phyloP scores from a whole-genome alignment of 2,329 filamentous ascomycete genomes.

The Hortaea werneckii region DNA sequence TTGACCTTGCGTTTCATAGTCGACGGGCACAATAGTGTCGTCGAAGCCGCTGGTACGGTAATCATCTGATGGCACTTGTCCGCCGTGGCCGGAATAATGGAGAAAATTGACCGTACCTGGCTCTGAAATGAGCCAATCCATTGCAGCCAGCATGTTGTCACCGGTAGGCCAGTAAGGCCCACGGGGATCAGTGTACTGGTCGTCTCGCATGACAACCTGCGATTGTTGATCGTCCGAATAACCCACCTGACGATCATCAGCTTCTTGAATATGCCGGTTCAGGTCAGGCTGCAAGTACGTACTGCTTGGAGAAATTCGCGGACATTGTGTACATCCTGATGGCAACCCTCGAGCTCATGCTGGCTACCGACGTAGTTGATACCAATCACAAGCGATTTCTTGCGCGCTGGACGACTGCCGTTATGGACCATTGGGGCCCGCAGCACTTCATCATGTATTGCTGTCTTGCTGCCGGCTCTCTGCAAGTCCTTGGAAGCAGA shows the following conservation, averaged over 20 bases:
- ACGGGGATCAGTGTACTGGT: slow-evolving; percentile 18
- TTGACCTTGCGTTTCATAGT: slow-evolving; percentile 40
- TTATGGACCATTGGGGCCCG: too few species aligned
- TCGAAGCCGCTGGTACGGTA: slow-evolving; percentile 19
- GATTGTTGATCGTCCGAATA: slow-evolving; percentile 32
- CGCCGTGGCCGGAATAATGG: slow-evolving; percentile 51
- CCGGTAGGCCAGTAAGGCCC: slow-evolving; percentile 26
- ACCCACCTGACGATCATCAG: slow-evolving; percentile 14
- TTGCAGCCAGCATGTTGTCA: slow-evolving; percentile 37
- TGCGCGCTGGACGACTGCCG: slow-evolving; percentile 1
- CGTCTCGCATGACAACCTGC: slow-evolving; percentile 38
- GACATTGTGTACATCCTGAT: slow-evolving; percentile 36
- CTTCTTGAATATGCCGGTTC: neutral
- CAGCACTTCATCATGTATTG: too few species aligned
- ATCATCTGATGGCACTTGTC: slow-evolving; percentile 39
- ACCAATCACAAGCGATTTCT: slow-evolving; percentile 43
- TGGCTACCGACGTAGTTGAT: slow-evolving; percentile 40
- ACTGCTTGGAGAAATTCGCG: slow-evolving; percentile 27
- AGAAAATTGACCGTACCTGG: slow-evolving; percentile 45
- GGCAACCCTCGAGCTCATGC: slow-evolving; percentile 39
- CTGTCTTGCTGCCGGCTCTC: too few species aligned
- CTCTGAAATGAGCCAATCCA: slow-evolving; percentile 48
- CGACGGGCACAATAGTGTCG: slow-evolving; percentile 21
- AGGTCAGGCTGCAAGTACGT: neutral
- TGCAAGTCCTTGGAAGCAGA: too few species aligned